Conservation (phyloP, 192 early-diverging fungal species). For the Coemansia sp. region DNA sequence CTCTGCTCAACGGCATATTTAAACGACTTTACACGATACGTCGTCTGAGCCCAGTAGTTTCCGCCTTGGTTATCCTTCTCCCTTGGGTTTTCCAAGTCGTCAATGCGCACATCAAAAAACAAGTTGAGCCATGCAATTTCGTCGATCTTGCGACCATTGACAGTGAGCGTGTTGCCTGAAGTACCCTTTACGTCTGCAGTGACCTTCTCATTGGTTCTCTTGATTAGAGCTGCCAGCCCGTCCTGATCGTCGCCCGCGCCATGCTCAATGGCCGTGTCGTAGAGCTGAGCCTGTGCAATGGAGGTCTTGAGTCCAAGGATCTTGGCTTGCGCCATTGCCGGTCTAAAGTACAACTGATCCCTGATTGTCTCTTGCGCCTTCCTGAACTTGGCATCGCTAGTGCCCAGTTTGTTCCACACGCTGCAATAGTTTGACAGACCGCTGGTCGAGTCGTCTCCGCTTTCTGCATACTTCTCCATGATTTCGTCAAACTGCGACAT, state of each 20-base stretch:
- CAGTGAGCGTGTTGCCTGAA: constrained; percentile 36
- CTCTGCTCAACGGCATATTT: constrained; percentile 26
- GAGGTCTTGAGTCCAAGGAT: constrained; percentile 32
- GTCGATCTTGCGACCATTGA: constrained; percentile 39
- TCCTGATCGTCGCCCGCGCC: constrained; percentile 44
- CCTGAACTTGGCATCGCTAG: constrained; percentile 46
- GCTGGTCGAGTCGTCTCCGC: constrained; percentile 19
- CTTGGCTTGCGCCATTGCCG: constrained; percentile 38
- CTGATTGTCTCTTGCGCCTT: constrained; percentile 40
- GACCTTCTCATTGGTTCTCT: constrained; percentile 21
- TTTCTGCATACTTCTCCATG: constrained; percentile 21
- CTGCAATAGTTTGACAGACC: constrained; percentile 56
- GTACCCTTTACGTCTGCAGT: constrained; percentile 10
- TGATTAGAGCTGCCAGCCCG: constrained; percentile 29
- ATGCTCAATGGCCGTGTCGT: constrained; percentile 56
- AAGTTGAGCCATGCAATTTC: constrained; percentile 49
- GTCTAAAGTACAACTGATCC: constrained; percentile 44
- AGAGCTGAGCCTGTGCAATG: constrained; percentile 51
- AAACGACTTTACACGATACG: constrained; percentile 56
- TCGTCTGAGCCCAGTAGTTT: constrained; percentile 48
- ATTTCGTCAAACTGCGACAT: constrained; percentile 35
- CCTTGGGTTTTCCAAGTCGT: constrained; percentile 45
- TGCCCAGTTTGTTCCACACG: constrained; percentile 48
- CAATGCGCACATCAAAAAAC: constrained; percentile 49
- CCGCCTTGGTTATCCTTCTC: constrained; percentile 30